Conservation (phyloP, 495 filamentous ascomycete species). For the Friedmanniomyces endolithicus region DNA sequence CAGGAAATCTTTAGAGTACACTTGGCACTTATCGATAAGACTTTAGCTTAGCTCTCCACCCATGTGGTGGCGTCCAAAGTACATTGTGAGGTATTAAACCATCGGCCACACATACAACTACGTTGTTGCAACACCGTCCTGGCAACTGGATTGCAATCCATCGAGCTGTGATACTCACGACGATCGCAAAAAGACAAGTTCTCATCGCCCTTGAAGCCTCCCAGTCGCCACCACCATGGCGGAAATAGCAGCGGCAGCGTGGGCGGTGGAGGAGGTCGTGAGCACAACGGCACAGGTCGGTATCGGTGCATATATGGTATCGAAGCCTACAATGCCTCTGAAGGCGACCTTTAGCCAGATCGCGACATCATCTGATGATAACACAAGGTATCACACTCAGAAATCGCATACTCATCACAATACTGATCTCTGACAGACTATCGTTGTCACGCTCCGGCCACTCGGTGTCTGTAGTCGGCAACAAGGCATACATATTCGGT, state of each 20-base stretch:
- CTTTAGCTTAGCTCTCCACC: background rate
- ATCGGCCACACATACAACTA: no score
- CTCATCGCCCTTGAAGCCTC: background rate
- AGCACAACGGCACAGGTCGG: conserved; percentile 13
- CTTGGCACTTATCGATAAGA: background rate
- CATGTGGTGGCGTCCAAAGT: no score
- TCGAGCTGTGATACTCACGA: no score
- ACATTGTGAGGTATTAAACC: no score
- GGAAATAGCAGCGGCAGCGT: conserved; percentile 16
- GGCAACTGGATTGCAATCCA: no score
- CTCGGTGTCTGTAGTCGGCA: conserved; percentile 35
- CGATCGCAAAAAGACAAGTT: background rate
- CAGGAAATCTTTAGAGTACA: background rate
- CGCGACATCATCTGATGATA: conserved; percentile 14
- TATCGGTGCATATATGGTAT: conserved; percentile 16
- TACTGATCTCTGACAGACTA: conserved; percentile 5
- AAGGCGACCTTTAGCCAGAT: conserved; percentile 19
- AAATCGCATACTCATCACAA: background rate
- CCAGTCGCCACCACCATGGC: conserved; percentile 8
- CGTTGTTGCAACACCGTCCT: no score
- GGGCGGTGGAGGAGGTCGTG: conserved; percentile 15
- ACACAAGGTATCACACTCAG: conserved; percentile 4
- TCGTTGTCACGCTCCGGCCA: conserved; percentile 37
- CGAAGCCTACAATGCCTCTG: conserved; percentile 21
- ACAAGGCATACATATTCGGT: conserved; percentile 43